Conservation (phyloP, 2,329 filamentous ascomycete genomes). For the Phyllosticta paracitricarpa region DNA sequence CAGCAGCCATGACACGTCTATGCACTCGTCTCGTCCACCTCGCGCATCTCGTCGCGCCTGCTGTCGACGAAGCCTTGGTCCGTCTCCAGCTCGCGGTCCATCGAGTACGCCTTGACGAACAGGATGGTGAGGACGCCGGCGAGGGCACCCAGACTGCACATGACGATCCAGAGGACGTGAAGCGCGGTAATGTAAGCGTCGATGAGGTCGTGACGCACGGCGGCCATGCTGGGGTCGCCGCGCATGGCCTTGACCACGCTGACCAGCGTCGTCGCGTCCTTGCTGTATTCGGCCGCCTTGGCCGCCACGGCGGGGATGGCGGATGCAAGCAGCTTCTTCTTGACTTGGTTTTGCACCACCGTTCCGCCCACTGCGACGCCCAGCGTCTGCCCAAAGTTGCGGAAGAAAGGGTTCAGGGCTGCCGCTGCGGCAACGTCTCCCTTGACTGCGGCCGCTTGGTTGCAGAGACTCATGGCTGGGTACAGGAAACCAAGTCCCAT, state of each 20-base stretch:
- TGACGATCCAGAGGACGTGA: constrained; percentile 21
- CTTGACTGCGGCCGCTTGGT: constrained; percentile 32
- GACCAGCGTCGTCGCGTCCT: constrained; percentile 19
- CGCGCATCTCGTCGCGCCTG: not conserved
- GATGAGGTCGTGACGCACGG: constrained; percentile 16
- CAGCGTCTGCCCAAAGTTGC: constrained; percentile 39
- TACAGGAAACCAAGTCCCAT: constrained; percentile 36
- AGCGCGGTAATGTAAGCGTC: constrained; percentile 18
- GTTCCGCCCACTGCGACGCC: constrained; percentile 36
- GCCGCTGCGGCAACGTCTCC: constrained; percentile 27
- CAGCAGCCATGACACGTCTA: too few relatives aligned
- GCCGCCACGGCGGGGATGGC: constrained; percentile 12
- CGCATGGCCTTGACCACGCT: constrained; percentile 17
- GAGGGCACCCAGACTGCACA: constrained; percentile 19
- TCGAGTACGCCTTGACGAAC: constrained; percentile 1
- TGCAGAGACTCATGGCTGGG: constrained; percentile 33
- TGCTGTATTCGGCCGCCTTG: constrained; percentile 16
- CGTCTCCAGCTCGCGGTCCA: constrained; percentile 9
- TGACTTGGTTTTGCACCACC: constrained; percentile 30
- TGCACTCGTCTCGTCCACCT: not conserved
- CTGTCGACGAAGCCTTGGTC: constrained; percentile 6
- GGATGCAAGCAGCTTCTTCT: constrained; percentile 12
- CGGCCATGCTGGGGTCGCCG: constrained; percentile 11
- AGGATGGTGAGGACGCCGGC: constrained; percentile 16
- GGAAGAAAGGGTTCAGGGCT: constrained; percentile 36